phyloP scores from a whole-genome alignment of 2,329 filamentous ascomycete genomes.

The Scolecobasidium constrictum region DNA sequence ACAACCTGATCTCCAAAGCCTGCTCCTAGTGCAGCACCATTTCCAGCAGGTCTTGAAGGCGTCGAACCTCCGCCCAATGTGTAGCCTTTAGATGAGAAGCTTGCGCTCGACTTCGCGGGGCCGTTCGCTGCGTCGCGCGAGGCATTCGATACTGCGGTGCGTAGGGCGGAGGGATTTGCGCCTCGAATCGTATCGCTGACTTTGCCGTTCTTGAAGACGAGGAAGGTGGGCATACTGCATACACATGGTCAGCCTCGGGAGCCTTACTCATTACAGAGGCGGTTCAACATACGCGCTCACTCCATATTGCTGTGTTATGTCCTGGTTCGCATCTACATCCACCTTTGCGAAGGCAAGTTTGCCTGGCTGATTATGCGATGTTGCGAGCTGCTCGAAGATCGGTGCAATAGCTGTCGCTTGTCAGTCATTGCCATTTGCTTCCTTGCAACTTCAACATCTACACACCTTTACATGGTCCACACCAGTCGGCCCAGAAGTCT shows the following conservation, averaged over 20 bases:
- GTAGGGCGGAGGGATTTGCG: conserved; percentile 37
- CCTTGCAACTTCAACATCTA: too few relatives aligned
- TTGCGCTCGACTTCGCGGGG: conserved; percentile 16
- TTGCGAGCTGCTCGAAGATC: conserved; percentile 39
- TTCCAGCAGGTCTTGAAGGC: conserved; percentile 16
- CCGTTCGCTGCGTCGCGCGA: conserved; percentile 28
- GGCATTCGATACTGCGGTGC: conserved; percentile 34
- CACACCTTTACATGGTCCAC: conserved; percentile 47
- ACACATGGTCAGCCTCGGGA: conserved; percentile 13
- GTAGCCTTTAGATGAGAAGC: conserved; percentile 32
- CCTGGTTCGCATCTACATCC: conserved; percentile 41
- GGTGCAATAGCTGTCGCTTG: conserved; percentile 43
- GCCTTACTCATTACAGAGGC: neutral
- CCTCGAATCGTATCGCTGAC: conserved; percentile 37
- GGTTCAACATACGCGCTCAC: conserved; percentile 32
- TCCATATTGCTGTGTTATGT: conserved; percentile 37
- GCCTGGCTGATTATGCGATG: conserved; percentile 35
- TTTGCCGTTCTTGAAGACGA: conserved; percentile 31
- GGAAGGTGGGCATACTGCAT: conserved; percentile 40
- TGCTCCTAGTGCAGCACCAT: conserved; percentile 16
- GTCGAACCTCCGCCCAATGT: conserved; percentile 25
- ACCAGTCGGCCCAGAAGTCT: conserved; percentile 47
- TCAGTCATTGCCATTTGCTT: too few relatives aligned
- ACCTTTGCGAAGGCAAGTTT: conserved; percentile 43
- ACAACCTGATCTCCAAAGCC: conserved; percentile 29